Evolutionary conservation across 495 filamentous ascomycete genomes (phyloP), one percentile per base, ranked within the genome.

Genomic region (Aspergillus sparsus): DNA sequence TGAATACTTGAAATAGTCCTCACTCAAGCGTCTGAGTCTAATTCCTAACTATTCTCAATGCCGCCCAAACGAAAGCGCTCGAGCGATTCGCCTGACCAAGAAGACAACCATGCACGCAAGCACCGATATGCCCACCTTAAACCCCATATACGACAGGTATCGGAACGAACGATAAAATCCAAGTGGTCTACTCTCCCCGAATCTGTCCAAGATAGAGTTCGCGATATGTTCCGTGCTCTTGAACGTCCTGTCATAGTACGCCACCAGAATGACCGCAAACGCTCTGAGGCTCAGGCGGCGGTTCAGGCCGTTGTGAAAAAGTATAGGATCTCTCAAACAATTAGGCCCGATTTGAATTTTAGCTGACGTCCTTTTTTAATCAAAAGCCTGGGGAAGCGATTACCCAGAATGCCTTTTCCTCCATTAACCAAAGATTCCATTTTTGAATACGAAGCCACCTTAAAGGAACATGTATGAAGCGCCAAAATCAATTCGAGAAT

Each of bases 371-470:
- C 15, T 34, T 32, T 21, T 56, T 12, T 31, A 45, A 4, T 53
- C 36, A 16, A 27, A 47, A 80, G 76, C 55, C 69, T 86, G 42
- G 76, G 70, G 49, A 79, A 74, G 59, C 72, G 77, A 42, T 66
- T 87, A 12, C 81, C 83, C 32, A 75, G 78, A 44, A 82, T 85
- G 75, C 83, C 83, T 34, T 86, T 89, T 59, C 86, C 86, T 3
- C 82, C 79, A 7, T 71, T 77, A 45, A 78, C 82, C 6, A 82
- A 79, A 57, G 84, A 83, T 35, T 71, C 77, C 0, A 74, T 81
- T 60, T 88, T 89, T 62, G 82, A 88, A 63, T 82, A 83, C 56
- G 84, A 87, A 54, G 78, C 78, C 62, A 78, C 85, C 18, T 63
- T 84, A 9, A 81, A 85, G 69, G 79, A 82, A 60, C 85, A 84